phyloP scores from a whole-genome alignment of 2,329 filamentous ascomycete genomes.

The Diaporthe nobilis region DNA sequence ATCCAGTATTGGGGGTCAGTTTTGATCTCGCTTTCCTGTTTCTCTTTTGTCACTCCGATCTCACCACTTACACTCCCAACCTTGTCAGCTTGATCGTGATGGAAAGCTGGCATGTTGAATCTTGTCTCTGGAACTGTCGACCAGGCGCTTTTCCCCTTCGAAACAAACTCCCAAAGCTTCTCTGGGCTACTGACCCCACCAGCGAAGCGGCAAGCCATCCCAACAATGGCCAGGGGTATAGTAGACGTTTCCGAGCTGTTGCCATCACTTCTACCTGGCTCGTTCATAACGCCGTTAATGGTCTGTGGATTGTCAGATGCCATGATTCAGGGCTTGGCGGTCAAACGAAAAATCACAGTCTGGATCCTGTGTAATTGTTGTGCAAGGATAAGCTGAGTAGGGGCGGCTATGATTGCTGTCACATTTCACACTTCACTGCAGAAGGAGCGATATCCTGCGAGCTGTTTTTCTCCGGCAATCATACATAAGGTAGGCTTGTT shows the following conservation, averaged over 20 bases:
- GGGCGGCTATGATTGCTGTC: no score
- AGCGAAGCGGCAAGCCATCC: conserved; percentile 53
- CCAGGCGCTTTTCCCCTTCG: background rate
- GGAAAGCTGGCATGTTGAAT: background rate
- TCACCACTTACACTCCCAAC: background rate
- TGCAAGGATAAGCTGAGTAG: no score
- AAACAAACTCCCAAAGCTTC: conserved; percentile 50
- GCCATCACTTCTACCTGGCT: no score
- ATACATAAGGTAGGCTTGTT: no score
- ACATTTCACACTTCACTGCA: no score
- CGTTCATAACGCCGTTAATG: background rate
- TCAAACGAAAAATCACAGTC: no score
- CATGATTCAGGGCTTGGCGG: background rate
- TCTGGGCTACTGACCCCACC: conserved; percentile 51
- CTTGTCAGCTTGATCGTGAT: background rate
- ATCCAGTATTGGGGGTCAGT: background rate
- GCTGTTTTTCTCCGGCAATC: no score
- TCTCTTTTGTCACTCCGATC: background rate
- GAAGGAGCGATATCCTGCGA: no score
- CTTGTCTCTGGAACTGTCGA: background rate
- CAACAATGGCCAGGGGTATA: background rate
- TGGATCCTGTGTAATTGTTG: no score
- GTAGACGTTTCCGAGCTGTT: background rate
- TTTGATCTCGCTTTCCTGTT: background rate
- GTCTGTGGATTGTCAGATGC: background rate